Evolutionary conservation across 257 asterid genomes (phyloP), one percentile per base, ranked within the genome.

Genomic region (Lavandula angustifolia): DNA sequence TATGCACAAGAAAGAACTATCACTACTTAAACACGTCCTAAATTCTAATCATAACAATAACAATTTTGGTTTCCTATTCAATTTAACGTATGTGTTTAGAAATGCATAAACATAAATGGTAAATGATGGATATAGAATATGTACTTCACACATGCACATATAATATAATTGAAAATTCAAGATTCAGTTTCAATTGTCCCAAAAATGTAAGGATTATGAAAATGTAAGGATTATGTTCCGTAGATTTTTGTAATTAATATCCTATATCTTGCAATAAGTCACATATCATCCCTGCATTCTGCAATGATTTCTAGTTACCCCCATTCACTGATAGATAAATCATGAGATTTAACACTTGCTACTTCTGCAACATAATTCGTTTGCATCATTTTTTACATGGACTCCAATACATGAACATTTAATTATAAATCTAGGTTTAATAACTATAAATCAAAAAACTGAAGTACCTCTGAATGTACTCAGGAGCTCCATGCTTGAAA

Each of bases 401-500:
- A 47, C 12, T 6, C 17, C n/a, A 18, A 57, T 11, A 43, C 35
- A 33, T 22, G 4, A 42, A 33, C 29, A 42, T 16, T 33, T 65
- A 52, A 64, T 38, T 12, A 7, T 17, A 57, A 18, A 38, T 40
- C 14, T 10, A 9, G 4, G 10, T 49, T 16, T 13, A 5, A 29
- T 44, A 10, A 32, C 34, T 10, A 38, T 16, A 48, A 41, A 44
- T 27, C 31, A 37, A 40, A 69, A 56, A 49, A 46, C 7, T 44
- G 1, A 62, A 76, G 58, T 80, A 87, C 96, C 99, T 87, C 72
- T 87, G 78, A 47, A 90, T 90, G 72, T 94, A 94, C 78, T 94
- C 95, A 1, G 89, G 14, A 76, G 99, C 97, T 79, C 97, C 97
- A 65, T 94, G 82, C 81, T 94, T 94, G 73, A 94, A 94, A 76